Evolutionary conservation across 441 rosid species (phyloP).

Genomic region (Jatropha multifida): DNA sequence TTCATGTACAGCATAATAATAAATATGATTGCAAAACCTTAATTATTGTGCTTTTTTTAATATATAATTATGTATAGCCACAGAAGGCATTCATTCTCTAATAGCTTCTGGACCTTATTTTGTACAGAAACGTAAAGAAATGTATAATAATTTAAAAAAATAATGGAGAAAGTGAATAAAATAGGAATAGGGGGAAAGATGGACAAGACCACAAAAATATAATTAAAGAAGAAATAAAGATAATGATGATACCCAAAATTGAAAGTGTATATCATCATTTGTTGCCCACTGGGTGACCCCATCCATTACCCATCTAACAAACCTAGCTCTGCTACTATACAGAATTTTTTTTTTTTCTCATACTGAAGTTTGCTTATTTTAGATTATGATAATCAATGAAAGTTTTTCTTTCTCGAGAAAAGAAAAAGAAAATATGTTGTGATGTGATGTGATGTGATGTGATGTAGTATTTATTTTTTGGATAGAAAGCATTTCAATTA

Average conservation of each 20-base stretch:
- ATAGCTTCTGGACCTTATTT: background rate
- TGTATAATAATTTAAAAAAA: background rate
- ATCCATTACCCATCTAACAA: background rate
- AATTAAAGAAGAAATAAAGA: slow-evolving; percentile 15
- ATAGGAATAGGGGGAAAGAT: background rate
- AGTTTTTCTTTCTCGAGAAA: too few relatives aligned
- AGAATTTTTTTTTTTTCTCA: background rate
- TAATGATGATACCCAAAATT: slow-evolving; percentile 28
- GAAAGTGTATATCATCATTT: slow-evolving; percentile 27
- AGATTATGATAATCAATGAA: too few relatives aligned
- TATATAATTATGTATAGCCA: background rate
- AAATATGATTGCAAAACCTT: too few relatives aligned
- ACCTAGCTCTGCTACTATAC: background rate
- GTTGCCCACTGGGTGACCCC: slow-evolving; percentile 21
- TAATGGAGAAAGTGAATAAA: background rate
- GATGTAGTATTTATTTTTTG: too few relatives aligned
- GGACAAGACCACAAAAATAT: slow-evolving; percentile 2
- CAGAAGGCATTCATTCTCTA: background rate
- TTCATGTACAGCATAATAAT: background rate
- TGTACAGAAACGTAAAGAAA: background rate
- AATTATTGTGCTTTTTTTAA: too few relatives aligned
- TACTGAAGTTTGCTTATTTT: too few relatives aligned
- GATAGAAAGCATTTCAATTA: too few relatives aligned
- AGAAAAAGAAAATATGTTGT: too few relatives aligned
- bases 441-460: too few relatives aligned